Evolutionary conservation across 495 filamentous ascomycete species (phyloP), one percentile per base, ranked within the genome.

Genomic region (Penicillium paradoxum): DNA sequence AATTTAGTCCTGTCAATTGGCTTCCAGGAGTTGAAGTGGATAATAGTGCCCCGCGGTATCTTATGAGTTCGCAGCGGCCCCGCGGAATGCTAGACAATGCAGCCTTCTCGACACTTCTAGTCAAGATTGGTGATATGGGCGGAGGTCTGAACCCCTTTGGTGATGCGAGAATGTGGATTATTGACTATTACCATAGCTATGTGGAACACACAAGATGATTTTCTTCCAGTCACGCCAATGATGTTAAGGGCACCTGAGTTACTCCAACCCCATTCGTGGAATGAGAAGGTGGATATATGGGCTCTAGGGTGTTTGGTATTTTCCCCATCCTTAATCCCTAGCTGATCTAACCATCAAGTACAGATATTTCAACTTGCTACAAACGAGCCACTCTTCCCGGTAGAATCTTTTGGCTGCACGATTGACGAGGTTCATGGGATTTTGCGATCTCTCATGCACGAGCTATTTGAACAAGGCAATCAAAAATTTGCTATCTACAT

Each of bases 41-140:
- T 48, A 17, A 53, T 17, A 64, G 57, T 37, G 55, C 58, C 10
- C 57, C 55, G 1, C 19, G 32, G 11, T 64, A 64, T 58, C 45
- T 64, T 13, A 37, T 64, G 34, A 8, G 25, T 51, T 50, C 57
- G 25, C 55, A 60, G 40, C 41, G 49, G 22, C 55, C 42, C 29
- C 53, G 55, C 2, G 57, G 57, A 22, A 18, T 49, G 29, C 44
- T 64, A 33, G 57, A 60, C 27, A 11, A 49, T 43, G 41, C 43
- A 43, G 14, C 25, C 5, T 56, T 47, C 45, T 58, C 55, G 3
- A 38, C 30, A 17, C 45, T 64, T 21, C 6, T 43, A 25, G 50
- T 64, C 25, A 64, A 50, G 47, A 60, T 64, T 40, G 61, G 55
- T 22, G 57, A 64, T 56, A 8, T 64, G 45, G 61, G 57, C 40